Base-by-base conservation (phyloP, 148 eudicot genomes). In the Amaranthus palmeri region DNA sequence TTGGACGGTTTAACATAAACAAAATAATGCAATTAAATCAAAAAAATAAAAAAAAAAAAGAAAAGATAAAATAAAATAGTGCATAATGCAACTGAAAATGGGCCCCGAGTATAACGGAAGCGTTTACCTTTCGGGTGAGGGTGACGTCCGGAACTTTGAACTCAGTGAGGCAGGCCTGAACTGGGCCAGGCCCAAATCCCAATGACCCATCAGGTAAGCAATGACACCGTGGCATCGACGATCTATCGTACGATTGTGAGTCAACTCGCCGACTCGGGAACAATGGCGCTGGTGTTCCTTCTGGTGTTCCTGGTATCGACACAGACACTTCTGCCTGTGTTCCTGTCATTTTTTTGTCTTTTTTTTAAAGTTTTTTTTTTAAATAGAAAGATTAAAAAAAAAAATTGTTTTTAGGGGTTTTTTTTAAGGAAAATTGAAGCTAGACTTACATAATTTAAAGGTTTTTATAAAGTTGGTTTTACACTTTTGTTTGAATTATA, bases 121-220 rank as follows among this genome's bases (percentile, higher is more conserved):
- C 43, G 62, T n/a, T 46, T 74, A 90, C 98, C 98, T 93, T 93
- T 71, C 98, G 83, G 70, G 98, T 87, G 83, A 93, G 95, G n/a
- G 98, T 90, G 81, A 93, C 85, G 60, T 88, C 92, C 0, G 95
- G 81, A 5, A 68, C 57, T 8, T 89, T 81, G 74, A 91, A 82
- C 61, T 84, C 91, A 15, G 90, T 65, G 74, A 92, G 77, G 73
- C 97, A 92, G 7, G 87, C 82, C 70, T 83, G 88, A 65, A 83
- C 76, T 8, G 89, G 85, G 48, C 91, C 88, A 74, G 85, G 84
- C 61, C 70, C 61, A 78, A 74, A 4, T n/a, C 71, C 70, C 3
- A 88, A 53, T 13, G 81, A 83, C 49, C 83, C 88, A 8, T 84
- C 59, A 0, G 96, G 91, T 55, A 92, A 76, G 79, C 96, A 92